Base-by-base conservation (phyloP, 1,284 basidiomycete species). In the Moesziomyces antarcticus region DNA sequence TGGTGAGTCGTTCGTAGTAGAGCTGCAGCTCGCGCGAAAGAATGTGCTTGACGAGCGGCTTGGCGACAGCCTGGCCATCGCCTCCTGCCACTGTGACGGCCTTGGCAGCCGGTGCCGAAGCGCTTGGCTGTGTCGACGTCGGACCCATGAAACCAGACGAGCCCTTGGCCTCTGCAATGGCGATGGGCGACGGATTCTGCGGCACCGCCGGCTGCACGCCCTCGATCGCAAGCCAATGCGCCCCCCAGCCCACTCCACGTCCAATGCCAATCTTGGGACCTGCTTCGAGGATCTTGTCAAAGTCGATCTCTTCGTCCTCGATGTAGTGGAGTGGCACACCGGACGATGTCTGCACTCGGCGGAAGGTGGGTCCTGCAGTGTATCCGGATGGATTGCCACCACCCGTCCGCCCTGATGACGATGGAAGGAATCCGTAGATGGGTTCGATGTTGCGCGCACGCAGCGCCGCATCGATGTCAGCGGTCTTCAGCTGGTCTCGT, bases 291-390 rank as follows among this genome's bases (percentile, higher is more conserved):
- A 82, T 71, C 45, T 74, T 71, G 81, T 95, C 93, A 81, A 99
- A 94, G 85, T 99, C 96, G 62, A 99, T 92, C 85, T 99, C 96
- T 78, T 98, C 94, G 81, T 99, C 96, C 73, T 97, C 93, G 16
- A 97, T 89, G 79, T 94, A 93, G 86, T 94, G 97, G 5, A 99
- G 37, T 6, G 75, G 78, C 11, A 71, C 62, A 4, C 85, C 85
- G 3, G 82, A 80, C 1, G 83, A 67, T 1, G 85, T 85, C 57
- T 82, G 80, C 5, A 84, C 82, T 42, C 82, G 80, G 35, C 85
- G 80, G 75, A 85, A 83, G 11, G 74, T 75, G 5, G 82, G 78
- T 1, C 74, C 78, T 5, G 72, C 61, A n/a, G 65, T 73, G 46
- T 68, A 71, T 14, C 56, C 40, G 22, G 60, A 58, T 33, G 70